Percentiles rank a stretch among this genome's conserved stretches.
Evolutionary conservation across 164 flowering plant species (phyloP).

Genomic region (Vitis amurensis): DNA sequence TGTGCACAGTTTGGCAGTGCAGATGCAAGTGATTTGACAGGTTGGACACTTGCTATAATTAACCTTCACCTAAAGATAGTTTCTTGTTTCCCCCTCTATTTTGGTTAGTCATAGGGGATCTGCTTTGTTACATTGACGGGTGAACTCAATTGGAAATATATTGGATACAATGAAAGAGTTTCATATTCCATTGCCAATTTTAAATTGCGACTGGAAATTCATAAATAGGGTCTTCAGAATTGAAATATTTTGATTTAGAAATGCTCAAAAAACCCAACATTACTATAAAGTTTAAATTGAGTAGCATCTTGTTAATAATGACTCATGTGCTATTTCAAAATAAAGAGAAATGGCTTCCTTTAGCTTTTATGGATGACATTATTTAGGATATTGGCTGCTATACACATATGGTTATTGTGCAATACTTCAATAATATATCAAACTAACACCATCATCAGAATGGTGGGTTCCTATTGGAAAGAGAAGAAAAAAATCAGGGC

Average conservation of each 20-base stretch:
- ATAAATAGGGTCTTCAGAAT: no score
- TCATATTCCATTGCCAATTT: not conserved
- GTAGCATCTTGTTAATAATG: no score
- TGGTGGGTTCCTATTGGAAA: no score
- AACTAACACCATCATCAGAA: not conserved
- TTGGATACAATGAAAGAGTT: not conserved
- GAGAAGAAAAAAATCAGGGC: not conserved
- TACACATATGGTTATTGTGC: not conserved
- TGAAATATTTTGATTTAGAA: no score
- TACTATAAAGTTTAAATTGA: no score
- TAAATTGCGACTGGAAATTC: not conserved
- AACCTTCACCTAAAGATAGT: not conserved
- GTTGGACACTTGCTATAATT: conserved; percentile 27
- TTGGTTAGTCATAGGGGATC: not conserved
- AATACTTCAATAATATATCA: not conserved
- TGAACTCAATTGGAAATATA: not conserved
- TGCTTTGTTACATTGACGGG: not conserved
- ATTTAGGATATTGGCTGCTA: not conserved
- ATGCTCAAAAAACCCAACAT: no score
- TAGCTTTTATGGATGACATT: not conserved
- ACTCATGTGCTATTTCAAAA: no score
- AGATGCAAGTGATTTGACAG: conserved; percentile 88
- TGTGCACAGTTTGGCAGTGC: conserved; percentile 67
- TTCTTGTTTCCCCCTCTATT: not conserved
- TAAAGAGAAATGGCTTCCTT: not conserved